Base-by-base conservation (phyloP, 257 asterid species). In the Hygrophila difformis region DNA sequence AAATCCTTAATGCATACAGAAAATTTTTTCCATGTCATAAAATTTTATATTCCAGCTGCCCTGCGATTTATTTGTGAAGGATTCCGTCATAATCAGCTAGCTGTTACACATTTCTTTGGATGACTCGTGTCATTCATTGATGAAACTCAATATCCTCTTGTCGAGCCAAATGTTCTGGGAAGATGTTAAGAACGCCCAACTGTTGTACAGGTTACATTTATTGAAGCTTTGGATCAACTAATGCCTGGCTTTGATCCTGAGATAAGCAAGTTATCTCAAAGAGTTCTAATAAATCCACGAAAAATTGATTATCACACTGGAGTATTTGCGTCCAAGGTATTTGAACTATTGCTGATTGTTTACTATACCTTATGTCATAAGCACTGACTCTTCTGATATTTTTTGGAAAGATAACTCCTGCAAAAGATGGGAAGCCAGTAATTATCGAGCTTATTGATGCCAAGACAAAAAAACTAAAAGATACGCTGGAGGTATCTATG, bases 211-310 rank as follows among this genome's bases (percentile, higher is more conserved):
- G 74, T 66, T 47, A 66, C 78, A 8, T 61, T 70, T 19, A 47
- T 70, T 57, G 77, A 65, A 61, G 73, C 73, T 49, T 18, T 70
- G 44, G 77, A 70, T 65, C 84, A 79, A 72, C 76, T 82, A 49
- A 79, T 82, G 94, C 87, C 94, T 15, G 94, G 91, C 28, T 82
- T 82, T 73, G 94, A 82, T 71, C 94, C 87, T 39, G 94, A 82
- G 68, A 82, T 82, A 50, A 79, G 91, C 51, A 82, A 82, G 64
- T 57, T 82, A 59, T 91, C 94, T 26, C 94, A 82, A 50, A 61
- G 94, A 56, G 77, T 76, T 56, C 83, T 79, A 60, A 71, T 82
- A 62, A 76, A 76, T 69, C 84, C 94, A 60, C 79, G 94, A 47
- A 76, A 79, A 64, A 79, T 82, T 47, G 94, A 79, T 70, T 76